phyloP scores from a whole-genome alignment of 768 basidiomycete genomes.

The Calocera viscosa region DNA sequence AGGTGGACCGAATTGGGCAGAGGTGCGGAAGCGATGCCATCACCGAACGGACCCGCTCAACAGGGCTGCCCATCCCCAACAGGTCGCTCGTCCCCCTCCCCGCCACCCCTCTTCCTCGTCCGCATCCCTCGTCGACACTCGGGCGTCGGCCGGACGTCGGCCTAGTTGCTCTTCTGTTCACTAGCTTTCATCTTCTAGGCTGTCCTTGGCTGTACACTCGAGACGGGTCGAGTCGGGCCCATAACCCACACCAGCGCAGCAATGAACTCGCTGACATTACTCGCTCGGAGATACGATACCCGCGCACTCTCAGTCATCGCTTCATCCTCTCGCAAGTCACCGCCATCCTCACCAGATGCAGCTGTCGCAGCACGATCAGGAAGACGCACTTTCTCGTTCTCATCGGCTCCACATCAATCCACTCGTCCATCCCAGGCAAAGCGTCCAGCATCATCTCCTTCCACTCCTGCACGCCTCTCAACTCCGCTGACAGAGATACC shows the following conservation, averaged over 20 bases:
- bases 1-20: no score
- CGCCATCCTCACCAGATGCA: not conserved
- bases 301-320: not conserved
- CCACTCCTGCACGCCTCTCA: not conserved
- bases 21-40: no score
- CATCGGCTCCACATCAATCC: not conserved
- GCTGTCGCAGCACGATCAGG: not conserved
- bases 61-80: not conserved
- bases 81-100: not conserved
- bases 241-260: not conserved
- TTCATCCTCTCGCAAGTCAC: not conserved
- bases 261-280: not conserved
- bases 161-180: not conserved
- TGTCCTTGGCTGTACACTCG: not conserved
- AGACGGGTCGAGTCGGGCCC: not conserved
- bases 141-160: not conserved
- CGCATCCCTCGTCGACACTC: not conserved
- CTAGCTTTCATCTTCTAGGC: no score
- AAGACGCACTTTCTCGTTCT: not conserved
- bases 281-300: constrained; percentile 3
- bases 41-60: no score
- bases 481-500: not conserved
- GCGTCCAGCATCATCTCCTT: not conserved
- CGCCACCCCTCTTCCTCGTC: not conserved
- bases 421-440: not conserved